Evolutionary conservation across 2,329 filamentous ascomycete species (phyloP), one percentile per base, ranked within the genome.

Genomic region (Leptosphaerulina australis): DNA sequence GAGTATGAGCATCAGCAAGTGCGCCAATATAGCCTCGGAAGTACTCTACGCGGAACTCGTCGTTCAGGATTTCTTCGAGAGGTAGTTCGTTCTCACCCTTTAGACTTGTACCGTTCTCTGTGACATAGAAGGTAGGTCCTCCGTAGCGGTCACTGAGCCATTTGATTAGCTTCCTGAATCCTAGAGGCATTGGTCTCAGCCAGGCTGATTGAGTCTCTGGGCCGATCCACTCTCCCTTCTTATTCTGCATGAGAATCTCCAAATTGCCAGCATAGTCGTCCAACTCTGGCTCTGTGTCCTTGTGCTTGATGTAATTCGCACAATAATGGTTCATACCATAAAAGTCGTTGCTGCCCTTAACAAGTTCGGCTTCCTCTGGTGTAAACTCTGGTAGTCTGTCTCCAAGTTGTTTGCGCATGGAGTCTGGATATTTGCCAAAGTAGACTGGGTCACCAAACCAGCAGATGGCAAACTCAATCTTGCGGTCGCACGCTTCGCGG

Each of bases 321-420:
- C 89, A 92, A 79, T 96, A 96, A 79, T 91, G 88, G 79, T 96
- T 95, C 89, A 93, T 93, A 72, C 90, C 91, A 74, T 95, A 95
- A 75, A 95, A 95, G 78, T 95, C 91, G 72, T 94, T 94, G 69
- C 87, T 90, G n/a, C 88, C 90, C 66, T 87, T 81, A 35, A 96
- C 85, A n/a, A 94, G 78, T 2, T 83, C 83, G 18, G 79, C 73
- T 68, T 96, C 90, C 59, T 90, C 88, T 0, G 81, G 73, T 0
- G 88, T 91, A 72, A 89, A 94, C 34, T 79, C 77, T 4, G 91
- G 91, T 37, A 95, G 81, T 11, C 90, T 84, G 68, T 87, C 80
- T 47, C 90, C 90, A 14, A 95, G 84, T 77, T 95, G 90, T 69
- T 84, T 83, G 50, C 83, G 81, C 90, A 95, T 95, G 52, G 87